Evolutionary conservation across 140 eudicot species (phyloP).

Genomic region (Ambrosia hybrid): DNA sequence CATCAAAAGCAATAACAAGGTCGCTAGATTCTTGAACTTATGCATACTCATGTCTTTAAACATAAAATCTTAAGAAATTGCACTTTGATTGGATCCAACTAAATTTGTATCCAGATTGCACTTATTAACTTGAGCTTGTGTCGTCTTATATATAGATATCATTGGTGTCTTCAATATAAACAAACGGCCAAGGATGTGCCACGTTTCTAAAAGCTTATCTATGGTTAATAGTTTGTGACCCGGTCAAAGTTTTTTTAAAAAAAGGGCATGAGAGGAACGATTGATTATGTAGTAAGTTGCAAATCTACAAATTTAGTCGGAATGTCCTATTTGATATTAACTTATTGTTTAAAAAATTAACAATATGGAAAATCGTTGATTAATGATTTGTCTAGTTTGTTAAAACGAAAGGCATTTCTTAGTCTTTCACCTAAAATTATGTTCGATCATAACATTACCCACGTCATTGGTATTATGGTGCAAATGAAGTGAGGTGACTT

Average conservation of each 20-base stretch:
- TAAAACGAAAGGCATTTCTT: background rate
- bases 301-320: too few species aligned
- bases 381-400: background rate
- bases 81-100: constrained; percentile 15
- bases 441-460: too few species aligned
- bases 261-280: background rate
- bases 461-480: too few species aligned
- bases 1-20: constrained; percentile 29
- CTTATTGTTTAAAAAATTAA: background rate
- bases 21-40: constrained; percentile 21
- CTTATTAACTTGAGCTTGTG: constrained; percentile 15
- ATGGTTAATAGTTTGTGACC: constrained; percentile 16
- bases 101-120: background rate
- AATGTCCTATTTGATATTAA: too few species aligned
- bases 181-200: constrained; percentile 24
- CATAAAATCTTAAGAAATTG: constrained; percentile 5
- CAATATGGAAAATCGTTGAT: background rate
- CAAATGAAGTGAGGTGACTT: too few species aligned
- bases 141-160: constrained; percentile 19
- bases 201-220: constrained; percentile 14
- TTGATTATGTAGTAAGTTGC: too few species aligned
- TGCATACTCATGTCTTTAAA: constrained; percentile 20
- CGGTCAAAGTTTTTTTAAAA: constrained; percentile 21
- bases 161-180: constrained; percentile 23
- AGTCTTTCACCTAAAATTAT: background rate